phyloP scores from a whole-genome alignment of 306 rosid species.

The Albizia julibrissin region DNA sequence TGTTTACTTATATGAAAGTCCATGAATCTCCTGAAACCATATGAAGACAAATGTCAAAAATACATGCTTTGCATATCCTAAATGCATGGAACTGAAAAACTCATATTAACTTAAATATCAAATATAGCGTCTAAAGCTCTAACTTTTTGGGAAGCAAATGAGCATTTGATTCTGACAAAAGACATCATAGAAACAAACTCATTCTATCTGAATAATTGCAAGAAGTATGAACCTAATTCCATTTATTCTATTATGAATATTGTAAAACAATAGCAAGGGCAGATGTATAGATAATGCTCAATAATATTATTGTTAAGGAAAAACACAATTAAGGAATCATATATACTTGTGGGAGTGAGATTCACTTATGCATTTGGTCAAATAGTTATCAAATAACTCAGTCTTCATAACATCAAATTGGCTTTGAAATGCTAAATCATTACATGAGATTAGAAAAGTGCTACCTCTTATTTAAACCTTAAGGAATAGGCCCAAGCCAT shows the following conservation, averaged over 20 bases:
- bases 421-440: neutral
- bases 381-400: neutral
- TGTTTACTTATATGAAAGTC: constrained; percentile 60
- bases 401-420: neutral
- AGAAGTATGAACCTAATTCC: neutral
- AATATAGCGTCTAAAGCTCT: neutral
- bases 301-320: neutral
- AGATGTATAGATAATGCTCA: neutral
- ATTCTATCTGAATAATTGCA: neutral
- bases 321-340: neutral
- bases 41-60: constrained; percentile 19
- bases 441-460: neutral
- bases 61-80: neutral
- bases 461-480: constrained; percentile 58
- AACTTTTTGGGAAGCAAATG: too few species aligned
- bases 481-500: constrained; percentile 81
- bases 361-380: neutral
- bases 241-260: neutral
- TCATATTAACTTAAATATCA: neutral
- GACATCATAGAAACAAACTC: neutral
- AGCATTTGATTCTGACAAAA: neutral
- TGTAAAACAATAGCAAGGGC: neutral
- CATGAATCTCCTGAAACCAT: constrained; percentile 61
- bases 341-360: too few species aligned
- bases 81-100: neutral